phyloP scores from a whole-genome alignment of 306 rosid genomes.

The Vigna reflexopilosa region DNA sequence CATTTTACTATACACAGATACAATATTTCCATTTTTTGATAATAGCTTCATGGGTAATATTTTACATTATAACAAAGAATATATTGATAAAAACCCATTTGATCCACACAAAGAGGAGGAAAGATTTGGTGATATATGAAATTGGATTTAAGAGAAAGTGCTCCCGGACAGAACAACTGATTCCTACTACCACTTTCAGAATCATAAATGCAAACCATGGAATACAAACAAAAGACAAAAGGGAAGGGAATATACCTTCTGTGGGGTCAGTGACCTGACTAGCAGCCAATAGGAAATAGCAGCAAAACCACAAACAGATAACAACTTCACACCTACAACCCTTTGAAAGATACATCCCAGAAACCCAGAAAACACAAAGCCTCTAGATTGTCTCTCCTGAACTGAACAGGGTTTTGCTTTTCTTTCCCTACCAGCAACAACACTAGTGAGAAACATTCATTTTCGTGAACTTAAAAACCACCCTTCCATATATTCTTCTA shows the following conservation, averaged over 20 bases:
- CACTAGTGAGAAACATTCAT: conserved; percentile 27
- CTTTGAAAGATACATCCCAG: conserved; percentile 61
- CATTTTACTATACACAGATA: neutral
- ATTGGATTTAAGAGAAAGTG: neutral
- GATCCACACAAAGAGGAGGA: neutral
- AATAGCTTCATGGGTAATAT: neutral
- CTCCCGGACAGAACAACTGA: neutral
- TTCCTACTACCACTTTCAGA: conserved; percentile 13
- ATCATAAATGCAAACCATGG: neutral
- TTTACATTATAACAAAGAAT: neutral
- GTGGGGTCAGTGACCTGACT: conserved; percentile 58
- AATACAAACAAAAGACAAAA: neutral
- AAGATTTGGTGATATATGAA: neutral
- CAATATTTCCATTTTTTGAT: neutral
- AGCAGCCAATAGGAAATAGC: conserved; percentile 48
- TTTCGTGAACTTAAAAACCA: conserved; percentile 17
- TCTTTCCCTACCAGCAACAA: conserved; percentile 53
- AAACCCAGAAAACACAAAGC: conserved; percentile 34
- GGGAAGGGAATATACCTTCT: conserved; percentile 63
- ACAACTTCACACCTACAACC: conserved; percentile 50
- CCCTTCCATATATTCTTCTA: conserved; percentile 1
- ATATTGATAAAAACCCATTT: neutral
- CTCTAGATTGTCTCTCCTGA: conserved; percentile 32
- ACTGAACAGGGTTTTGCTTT: conserved; percentile 31
- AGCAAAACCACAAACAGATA: conserved; percentile 57